Percentiles rank a stretch among this genome's conserved stretches.
These are phyloP conservation scores for Aotearoamyces nothofagi DNA, from an alignment of 2,329 filamentous ascomycete genomes.

Conservation along the genomic window DNA sequence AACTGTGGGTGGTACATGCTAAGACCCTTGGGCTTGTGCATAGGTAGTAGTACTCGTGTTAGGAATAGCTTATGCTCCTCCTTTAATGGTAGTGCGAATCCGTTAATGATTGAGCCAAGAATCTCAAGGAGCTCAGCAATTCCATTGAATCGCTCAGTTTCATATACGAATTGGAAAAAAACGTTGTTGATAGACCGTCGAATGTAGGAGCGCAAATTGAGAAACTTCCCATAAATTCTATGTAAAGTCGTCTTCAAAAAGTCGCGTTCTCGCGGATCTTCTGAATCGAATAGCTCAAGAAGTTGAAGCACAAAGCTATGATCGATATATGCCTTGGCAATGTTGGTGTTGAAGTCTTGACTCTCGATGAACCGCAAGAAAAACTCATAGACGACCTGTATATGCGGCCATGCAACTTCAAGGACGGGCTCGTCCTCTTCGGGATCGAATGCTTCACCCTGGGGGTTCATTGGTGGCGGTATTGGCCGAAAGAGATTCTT, in stretches of 20 bases:
- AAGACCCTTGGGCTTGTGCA: constrained; percentile 96
- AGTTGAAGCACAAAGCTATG: constrained; percentile 94
- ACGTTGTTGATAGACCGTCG: constrained; percentile 98
- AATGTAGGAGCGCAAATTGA: constrained; percentile 95
- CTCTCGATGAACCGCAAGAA: constrained; percentile 98
- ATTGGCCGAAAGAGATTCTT: constrained; percentile 98
- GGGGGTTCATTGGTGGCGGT: constrained; percentile 90
- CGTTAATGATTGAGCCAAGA: constrained; percentile 96
- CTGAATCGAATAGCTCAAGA: constrained; percentile 95
- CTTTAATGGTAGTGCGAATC: constrained; percentile 89
- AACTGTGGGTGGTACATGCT: constrained; percentile 99
- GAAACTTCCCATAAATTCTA: constrained; percentile 96
- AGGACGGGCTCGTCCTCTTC: constrained; percentile 97
- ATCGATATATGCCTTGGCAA: constrained; percentile 96
- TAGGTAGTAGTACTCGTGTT: constrained; percentile 77
- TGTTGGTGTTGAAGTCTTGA: constrained; percentile 99
- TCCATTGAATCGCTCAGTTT: constrained; percentile 96
- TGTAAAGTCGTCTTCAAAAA: constrained; percentile 97
- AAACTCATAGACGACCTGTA: constrained; percentile 98
- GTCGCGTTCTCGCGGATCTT: constrained; percentile 90
- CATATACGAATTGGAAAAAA: constrained; percentile 98
- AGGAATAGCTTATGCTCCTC: constrained; percentile 98
- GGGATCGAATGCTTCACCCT: constrained; percentile 95
- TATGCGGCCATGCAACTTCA: constrained; percentile 97
- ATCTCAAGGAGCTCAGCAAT: constrained; percentile 96